These are phyloP conservation scores for Eimeria falciformis DNA, from an alignment of 169 alveolate genomes.

Conservation along the genomic window DNA sequence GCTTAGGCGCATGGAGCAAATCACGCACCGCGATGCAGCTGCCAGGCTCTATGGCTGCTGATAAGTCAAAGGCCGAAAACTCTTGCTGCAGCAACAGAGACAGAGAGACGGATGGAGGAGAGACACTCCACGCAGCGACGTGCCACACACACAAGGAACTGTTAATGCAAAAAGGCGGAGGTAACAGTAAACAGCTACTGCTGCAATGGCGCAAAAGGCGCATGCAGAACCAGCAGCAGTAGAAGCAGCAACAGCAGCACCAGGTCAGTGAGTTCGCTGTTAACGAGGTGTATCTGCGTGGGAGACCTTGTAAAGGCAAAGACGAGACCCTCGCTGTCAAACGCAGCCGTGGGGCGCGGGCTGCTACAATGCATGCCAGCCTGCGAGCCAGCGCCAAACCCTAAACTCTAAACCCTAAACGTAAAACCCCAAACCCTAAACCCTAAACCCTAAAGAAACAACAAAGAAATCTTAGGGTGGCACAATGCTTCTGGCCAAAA, in stretches of 20 bases:
- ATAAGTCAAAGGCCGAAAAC: slow-evolving; percentile 5
- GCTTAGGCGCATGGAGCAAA: not conserved
- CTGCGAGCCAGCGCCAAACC: not conserved
- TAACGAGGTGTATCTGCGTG: not conserved
- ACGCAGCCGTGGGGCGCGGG: slow-evolving; percentile 3
- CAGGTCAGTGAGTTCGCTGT: slow-evolving; percentile 19
- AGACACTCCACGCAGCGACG: too few species aligned
- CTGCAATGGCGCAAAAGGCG: not conserved
- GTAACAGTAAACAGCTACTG: not conserved
- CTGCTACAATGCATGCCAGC: slow-evolving; percentile 20
- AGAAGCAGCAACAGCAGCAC: slow-evolving; percentile 6
- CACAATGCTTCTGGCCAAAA: too few species aligned
- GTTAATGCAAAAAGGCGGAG: too few species aligned
- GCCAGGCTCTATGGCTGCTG: slow-evolving; percentile 1
- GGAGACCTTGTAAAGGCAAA: not conserved
- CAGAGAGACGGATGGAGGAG: too few species aligned
- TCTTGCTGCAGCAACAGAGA: slow-evolving; percentile 15
- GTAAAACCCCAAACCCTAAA: too few species aligned
- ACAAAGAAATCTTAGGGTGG: too few species aligned
- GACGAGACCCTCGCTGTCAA: slow-evolving; percentile 16
- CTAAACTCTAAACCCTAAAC: not conserved
- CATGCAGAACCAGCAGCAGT: not conserved
- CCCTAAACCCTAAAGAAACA: too few species aligned
- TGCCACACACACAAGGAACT: too few species aligned
- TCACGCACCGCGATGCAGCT: slow-evolving; percentile 22